These are phyloP conservation scores for Populus nigra DNA, from an alignment of 345 rosid genomes.

Conservation along the genomic window DNA sequence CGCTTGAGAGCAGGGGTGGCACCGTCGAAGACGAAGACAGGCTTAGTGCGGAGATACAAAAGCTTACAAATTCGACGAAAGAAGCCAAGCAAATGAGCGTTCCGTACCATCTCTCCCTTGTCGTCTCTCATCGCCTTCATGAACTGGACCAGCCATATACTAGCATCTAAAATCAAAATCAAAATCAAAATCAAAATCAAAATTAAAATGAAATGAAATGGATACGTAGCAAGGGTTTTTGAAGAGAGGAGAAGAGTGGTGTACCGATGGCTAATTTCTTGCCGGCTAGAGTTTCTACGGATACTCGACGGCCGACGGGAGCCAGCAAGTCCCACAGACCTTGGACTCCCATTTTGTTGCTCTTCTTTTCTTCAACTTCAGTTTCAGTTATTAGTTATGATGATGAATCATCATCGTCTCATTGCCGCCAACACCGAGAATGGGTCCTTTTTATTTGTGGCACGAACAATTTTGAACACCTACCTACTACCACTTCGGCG, in stretches of 20 bases:
- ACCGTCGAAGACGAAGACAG: conserved; percentile 92
- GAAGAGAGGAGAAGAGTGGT: background rate
- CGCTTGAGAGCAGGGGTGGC: conserved; percentile 90
- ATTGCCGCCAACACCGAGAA: background rate
- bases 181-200: background rate
- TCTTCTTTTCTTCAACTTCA: background rate
- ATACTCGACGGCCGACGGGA: conserved; percentile 95
- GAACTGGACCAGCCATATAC: conserved; percentile 97
- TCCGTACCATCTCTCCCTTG: conserved; percentile 86
- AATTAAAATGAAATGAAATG: background rate
- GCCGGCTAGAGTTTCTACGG: conserved; percentile 88
- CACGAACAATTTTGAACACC: background rate
- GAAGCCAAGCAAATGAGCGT: conserved; percentile 88
- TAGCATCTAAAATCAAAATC: conserved; percentile 54
- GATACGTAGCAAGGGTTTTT: background rate
- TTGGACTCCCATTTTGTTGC: conserved; percentile 57
- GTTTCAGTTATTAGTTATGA: background rate
- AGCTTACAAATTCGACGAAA: conserved; percentile 93
- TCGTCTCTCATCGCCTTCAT: conserved; percentile 98
- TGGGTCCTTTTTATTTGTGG: background rate
- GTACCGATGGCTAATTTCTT: conserved; percentile 81
- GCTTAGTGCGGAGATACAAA: conserved; percentile 71
- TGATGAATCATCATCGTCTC: background rate
- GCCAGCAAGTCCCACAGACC: conserved; percentile 81
- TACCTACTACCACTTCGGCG: background rate